Conservation (phyloP, 805 yeast genomes). For the Saccharomyces jurei region DNA sequence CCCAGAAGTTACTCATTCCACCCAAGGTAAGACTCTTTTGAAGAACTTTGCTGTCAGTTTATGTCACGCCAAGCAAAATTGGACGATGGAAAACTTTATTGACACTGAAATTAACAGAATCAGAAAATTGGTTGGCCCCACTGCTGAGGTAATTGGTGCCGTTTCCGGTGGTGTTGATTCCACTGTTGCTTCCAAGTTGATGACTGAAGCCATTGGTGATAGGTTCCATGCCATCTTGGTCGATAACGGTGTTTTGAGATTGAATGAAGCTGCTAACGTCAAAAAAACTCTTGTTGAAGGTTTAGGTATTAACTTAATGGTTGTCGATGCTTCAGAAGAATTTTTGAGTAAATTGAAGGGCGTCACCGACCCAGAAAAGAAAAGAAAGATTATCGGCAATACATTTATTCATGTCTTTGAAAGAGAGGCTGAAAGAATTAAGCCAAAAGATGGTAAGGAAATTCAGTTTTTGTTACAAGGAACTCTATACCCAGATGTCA, state of each 20-base stretch:
- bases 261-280: constrained; percentile 83
- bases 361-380: constrained; percentile 96
- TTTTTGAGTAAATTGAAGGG: constrained; percentile 83
- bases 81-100: constrained; percentile 98
- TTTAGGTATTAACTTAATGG: constrained; percentile 88
- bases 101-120: constrained; percentile 94
- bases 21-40: constrained; percentile 78
- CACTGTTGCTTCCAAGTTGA: constrained; percentile 95
- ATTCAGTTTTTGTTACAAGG: constrained; percentile 94
- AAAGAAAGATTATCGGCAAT: constrained; percentile 97
- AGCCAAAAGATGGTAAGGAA: constrained; percentile 82
- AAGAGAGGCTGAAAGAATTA: constrained; percentile 86
- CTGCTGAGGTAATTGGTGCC: constrained; percentile 98
- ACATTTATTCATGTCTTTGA: constrained; percentile 96
- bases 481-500: constrained; percentile 95
- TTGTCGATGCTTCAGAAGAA: constrained; percentile 88
- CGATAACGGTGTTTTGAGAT: constrained; percentile 95
- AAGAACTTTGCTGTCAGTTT: constrained; percentile 89
- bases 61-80: constrained; percentile 79
- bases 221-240: constrained; percentile 97
- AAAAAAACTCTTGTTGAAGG: constrained; percentile 86
- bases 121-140: constrained; percentile 85
- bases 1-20: constrained; percentile 96
- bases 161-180: constrained; percentile 99
- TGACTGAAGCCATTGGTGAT: constrained; percentile 97